A percentile compares a stretch with the other conserved stretches of the same genome.
Evolutionary conservation across 2,329 filamentous ascomycete genomes (phyloP).

Genomic region (Pseudocercospora fijiensis): DNA sequence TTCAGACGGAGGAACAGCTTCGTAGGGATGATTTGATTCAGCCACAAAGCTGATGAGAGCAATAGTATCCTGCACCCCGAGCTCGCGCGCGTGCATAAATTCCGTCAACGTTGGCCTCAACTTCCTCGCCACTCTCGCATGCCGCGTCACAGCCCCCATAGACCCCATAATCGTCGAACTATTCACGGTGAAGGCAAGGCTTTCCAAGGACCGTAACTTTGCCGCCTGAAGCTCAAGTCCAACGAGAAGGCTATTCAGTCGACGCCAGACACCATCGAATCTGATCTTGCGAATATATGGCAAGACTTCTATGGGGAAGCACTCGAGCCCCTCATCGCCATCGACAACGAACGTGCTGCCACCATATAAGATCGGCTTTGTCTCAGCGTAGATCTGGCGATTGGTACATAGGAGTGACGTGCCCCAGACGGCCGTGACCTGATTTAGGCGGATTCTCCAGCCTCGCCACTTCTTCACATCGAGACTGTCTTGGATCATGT

Average conservation of each 20-base stretch:
- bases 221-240: not conserved
- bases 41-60: not conserved
- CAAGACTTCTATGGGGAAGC: not conserved
- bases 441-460: not conserved
- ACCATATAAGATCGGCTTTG: not conserved
- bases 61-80: not conserved
- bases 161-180: not conserved
- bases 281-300: not conserved
- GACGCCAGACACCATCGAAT: not conserved
- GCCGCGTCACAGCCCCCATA: too few species aligned
- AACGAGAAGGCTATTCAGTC: not conserved
- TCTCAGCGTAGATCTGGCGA: not conserved
- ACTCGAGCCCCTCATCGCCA: not conserved
- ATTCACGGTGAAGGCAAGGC: not conserved
- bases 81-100: not conserved
- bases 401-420: not conserved
- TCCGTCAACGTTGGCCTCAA: not conserved
- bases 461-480: not conserved
- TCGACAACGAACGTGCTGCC: not conserved
- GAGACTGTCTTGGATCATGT: not conserved
- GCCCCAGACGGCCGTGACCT: not conserved
- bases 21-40: not conserved
- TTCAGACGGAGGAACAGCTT: not conserved
- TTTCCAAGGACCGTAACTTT: not conserved
- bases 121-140: not conserved